Base-by-base conservation (phyloP, 805 yeast species). In the Pichia pseudocactophila region DNA sequence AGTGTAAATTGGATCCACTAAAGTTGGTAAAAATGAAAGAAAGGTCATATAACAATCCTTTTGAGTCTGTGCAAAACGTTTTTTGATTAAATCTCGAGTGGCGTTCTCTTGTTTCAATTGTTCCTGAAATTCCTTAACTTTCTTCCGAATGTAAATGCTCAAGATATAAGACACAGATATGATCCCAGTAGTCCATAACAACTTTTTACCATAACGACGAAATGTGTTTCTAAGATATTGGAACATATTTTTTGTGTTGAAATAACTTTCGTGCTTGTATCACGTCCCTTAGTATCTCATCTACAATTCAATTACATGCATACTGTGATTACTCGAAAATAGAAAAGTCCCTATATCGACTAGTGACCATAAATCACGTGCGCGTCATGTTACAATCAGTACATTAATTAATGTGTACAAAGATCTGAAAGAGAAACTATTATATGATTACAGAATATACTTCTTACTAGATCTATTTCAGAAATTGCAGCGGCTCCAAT, bases 61-160 rank as follows among this genome's bases (percentile, higher is more conserved):
- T 56, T 89, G 97, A 10, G 96, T 90, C 65, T 88, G 96, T 39
- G 82, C 78, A 54, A 88, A 90, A 44, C 97, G 67, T 51, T 92
- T 71, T 51, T 80, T 80, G 45, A 89, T 82, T 51, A 78, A 82
- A 49, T 79, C 85, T 39, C 72, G 68, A 18, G 82, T 74, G 40
- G 75, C 71, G 35, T 75, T 71, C 59, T 79, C 82, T 49, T 76
- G 75, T 36, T 71, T 64, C 32, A 78, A 52, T 37, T 69, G 65
- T 40, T 70, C 65, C 51, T 78, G 82, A 35, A 73, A 63, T 51
- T 73, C 76, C 12, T 58, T 49, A 34, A 78, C 57, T 55, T 74
- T 72, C 42, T 58, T 52, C 42, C 65, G 63, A 16, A 76, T 60
- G 50, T 66, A 73, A 18, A 65, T 63, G 11, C 69, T 50, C 4